Evolutionary conservation across 78 protist species (phyloP), one percentile per base, ranked within the genome.

Genomic region (Speleostelium caveatum): DNA sequence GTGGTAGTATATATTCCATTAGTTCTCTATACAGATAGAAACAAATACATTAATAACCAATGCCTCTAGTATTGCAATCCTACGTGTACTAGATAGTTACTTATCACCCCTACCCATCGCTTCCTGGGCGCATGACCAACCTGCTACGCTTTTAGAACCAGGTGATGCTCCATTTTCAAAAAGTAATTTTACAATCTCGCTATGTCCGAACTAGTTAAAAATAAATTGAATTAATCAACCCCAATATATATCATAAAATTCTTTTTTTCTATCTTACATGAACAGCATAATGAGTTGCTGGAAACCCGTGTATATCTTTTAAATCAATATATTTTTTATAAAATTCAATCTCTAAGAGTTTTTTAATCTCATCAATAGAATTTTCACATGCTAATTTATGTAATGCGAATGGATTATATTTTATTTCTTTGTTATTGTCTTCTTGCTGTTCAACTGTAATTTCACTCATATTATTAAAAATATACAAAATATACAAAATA

Each of bases 141-240:
- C 93, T 4, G 79, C 86, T 36, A 55, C 55, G 30, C 76, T 74
- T 36, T 76, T 87, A 19, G 36, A 63, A 10, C 67, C 65, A n/a
- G 93, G 93, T 26, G 73, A 74, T n/a, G 93, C 74, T 21, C 93
- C 93, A 56, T 73, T 60, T 59, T 87, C 22, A 38, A 87, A 35
- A 51, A 87, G 33, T 60, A 73, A 17, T 59, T 38, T 62, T 4
- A 87, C 39, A n/a, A 87, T 63, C 10, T 72, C 67, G 22, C 35
- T 56, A 36, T 87, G 45, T 33, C 88, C 88, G 51, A 79, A 79
- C 93, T 86, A 53, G 16, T 63, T 10, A 63, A 17, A 63, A 12
- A 35, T 16, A 10, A 12, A 63, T 35, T 12, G 2, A 36, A 63
- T 22, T 6, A n/a, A 14, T 22, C 7, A 7, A 60, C 21, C 12